A percentile compares a stretch with the other conserved stretches of the same genome.
Conservation (phyloP, 1,284 basidiomycete genomes). For the Abortiporus biennis region DNA sequence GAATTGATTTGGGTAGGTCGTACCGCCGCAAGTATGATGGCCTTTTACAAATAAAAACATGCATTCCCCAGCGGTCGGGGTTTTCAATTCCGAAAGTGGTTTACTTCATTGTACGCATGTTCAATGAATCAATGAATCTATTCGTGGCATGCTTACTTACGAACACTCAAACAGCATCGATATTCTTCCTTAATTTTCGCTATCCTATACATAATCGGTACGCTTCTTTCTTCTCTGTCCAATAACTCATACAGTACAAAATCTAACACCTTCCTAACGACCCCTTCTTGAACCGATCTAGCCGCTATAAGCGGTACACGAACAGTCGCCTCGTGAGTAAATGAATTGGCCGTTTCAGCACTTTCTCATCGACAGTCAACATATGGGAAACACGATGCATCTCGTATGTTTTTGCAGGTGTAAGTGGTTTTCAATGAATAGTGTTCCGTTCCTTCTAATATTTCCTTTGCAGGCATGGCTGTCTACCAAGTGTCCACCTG, state of each 20-base stretch:
- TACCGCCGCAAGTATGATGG: background rate
- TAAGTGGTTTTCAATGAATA: too few species aligned
- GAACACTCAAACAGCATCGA: constrained; percentile 11
- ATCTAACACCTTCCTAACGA: background rate
- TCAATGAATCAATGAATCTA: background rate
- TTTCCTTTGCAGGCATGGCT: constrained; percentile 8
- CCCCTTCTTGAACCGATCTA: background rate
- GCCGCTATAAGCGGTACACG: constrained; percentile 9
- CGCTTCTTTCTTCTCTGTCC: too few species aligned
- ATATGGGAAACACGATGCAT: too few species aligned
- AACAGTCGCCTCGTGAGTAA: constrained; percentile 11
- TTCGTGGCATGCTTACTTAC: background rate
- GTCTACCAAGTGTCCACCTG: constrained; percentile 8
- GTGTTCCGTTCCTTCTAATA: too few species aligned
- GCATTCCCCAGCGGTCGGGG: constrained; percentile 8
- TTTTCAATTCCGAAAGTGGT: constrained; percentile 13
- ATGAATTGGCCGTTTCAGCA: too few species aligned
- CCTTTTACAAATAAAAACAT: background rate
- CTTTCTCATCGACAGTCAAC: too few species aligned
- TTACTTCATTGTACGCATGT: constrained; percentile 11
- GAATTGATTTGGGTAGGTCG: constrained; percentile 15
- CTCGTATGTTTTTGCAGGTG: too few species aligned
- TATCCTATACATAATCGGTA: constrained; percentile 10
- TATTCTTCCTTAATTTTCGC: constrained; percentile 14
- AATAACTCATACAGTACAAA: too few species aligned